Evolutionary conservation across 768 basidiomycete genomes (phyloP), one percentile per base, ranked within the genome.

Genomic region (Pleurotus giganteus): DNA sequence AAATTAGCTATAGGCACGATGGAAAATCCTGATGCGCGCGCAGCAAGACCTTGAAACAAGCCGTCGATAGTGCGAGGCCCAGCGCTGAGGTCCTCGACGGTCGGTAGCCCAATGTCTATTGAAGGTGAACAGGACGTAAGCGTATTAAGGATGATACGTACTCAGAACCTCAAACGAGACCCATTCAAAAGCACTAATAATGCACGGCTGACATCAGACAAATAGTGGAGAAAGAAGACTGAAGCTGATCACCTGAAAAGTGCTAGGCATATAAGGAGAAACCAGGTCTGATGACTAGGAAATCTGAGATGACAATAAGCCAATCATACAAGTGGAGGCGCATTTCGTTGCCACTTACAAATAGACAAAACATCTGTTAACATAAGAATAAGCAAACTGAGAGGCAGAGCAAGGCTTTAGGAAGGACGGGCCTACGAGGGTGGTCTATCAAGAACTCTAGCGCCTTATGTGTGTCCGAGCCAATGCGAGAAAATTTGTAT

Each of bases 211-310:
- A 23, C 23, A 34, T 8, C 6, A 24, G 32, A 52, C 17, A 32
- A 24, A 7, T 28, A 36, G 21, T 5, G 24, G 11, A n/a, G 37
- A 26, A 26, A 43, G 13, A 46, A 47, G 31, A 4, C 41, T 39
- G 7, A n/a, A 17, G 36, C 13, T 32, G 57, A 73, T 19, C 52
- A 86, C 85, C 81, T 86, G 63, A 89, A 76, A 4, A 70, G 43
- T 7, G 81, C 59, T 34, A 89, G 71, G 42, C 79, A 75, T 8
- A 84, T 73, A 1, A 83, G 61, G 6, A 91, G 71, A 57, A 88
- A 87, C 85, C 87, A 88, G 2, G 87, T 89, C 62, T 89, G 88
- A 55, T 88, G 86, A 27, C 83, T 81, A 0, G 86, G 87, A 59
- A 90, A 89, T 24, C 77, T 79, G 39, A 15, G 13, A 21, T 8